These are phyloP conservation scores for Poronia punctata DNA, from an alignment of 495 filamentous ascomycete genomes.

Conservation along the genomic window DNA sequence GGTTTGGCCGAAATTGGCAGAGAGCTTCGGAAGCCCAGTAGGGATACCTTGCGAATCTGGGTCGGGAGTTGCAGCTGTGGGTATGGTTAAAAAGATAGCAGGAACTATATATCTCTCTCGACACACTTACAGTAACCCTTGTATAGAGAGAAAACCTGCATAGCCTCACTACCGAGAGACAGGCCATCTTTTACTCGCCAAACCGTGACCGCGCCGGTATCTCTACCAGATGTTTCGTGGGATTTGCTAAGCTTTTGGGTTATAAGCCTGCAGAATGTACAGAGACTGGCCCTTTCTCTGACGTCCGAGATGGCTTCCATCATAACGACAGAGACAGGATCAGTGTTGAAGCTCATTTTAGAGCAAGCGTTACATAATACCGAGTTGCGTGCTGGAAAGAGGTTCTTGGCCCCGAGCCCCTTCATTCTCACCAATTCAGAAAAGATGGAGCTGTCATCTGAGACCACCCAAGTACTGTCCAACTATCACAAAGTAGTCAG, in stretches of 20 bases:
- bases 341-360: too few relatives aligned
- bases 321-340: too few relatives aligned
- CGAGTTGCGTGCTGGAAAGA: too few relatives aligned
- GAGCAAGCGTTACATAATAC: too few relatives aligned
- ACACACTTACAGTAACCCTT: not conserved
- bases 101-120: not conserved
- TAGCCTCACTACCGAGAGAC: not conserved
- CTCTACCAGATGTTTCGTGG: too few relatives aligned
- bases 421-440: too few relatives aligned
- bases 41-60: not conserved
- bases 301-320: too few relatives aligned
- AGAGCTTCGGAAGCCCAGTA: conserved; percentile 17
- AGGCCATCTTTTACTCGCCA: conserved; percentile 1
- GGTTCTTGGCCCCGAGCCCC: too few relatives aligned
- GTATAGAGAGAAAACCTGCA: not conserved
- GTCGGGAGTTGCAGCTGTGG: not conserved
- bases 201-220: not conserved
- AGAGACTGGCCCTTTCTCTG: too few relatives aligned
- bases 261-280: not conserved
- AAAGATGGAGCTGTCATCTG: too few relatives aligned
- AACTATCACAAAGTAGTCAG: too few relatives aligned
- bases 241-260: not conserved
- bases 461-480: too few relatives aligned
- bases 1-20: conserved; percentile 6
- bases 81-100: not conserved